Evolutionary conservation across 805 yeast genomes (phyloP), one percentile per base, ranked within the genome.

Genomic region (Danielozyma ontarioensis): DNA sequence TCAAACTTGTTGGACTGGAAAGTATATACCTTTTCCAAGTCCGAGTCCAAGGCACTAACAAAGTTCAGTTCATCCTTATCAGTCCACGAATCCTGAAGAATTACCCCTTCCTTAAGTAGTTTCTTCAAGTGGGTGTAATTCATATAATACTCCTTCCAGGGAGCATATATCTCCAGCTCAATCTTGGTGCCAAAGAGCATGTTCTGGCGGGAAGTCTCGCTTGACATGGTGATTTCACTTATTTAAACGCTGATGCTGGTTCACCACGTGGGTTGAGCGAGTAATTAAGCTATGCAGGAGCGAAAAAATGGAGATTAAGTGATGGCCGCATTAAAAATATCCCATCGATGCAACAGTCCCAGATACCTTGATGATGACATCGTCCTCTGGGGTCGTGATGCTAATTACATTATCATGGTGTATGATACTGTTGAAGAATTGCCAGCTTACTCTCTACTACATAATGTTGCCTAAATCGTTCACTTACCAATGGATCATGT

Each of bases 181-280:
- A 90, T 69, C 53, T 84, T 86, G 32, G 76, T 85, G 33, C 95
- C 95, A 53, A 90, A 90, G 34, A 90, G 62, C 97, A 93, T 88
- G 29, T 48, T 52, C 11, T 35, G 36, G 16, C 34, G 40, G 23
- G 38, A 35, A 28, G 32, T 35, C 21, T 24, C 34, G 14, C 31
- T 18, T 24, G n/a, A n/a, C n/a, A n/a, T n/a, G n/a, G n/a, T n/a
- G n/a, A n/a, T n/a, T n/a, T 17, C 15, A 28, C 16, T 19, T 15
- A 10, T 27, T 15, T 15, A 14, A 17, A 22, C 8, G 11, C 18
- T 2, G 10, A 15, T 11, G 25, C 14, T 12, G 14, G 27, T 6
- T 7, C 14, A 8, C 7, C 6, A 12, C n/a, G n/a, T n/a, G n/a
- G n/a, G n/a, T n/a, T n/a, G n/a, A n/a, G n/a, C 26, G 32, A 16